Evolutionary conservation across 768 basidiomycete genomes (phyloP), one percentile per base, ranked within the genome.

Genomic region (Lactifluus volemus): DNA sequence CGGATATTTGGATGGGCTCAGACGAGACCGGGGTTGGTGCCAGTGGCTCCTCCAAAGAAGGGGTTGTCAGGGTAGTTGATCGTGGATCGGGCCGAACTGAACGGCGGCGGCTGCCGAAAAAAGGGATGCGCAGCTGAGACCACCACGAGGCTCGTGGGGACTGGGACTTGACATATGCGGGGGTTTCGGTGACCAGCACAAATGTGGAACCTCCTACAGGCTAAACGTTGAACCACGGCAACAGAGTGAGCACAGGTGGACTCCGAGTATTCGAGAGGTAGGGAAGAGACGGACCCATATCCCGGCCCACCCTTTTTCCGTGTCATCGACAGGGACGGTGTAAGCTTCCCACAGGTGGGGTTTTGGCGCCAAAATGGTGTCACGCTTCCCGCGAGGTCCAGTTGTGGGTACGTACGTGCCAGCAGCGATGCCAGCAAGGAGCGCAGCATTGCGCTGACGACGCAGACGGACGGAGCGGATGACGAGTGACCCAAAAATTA

Each of bases 261-360:
- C n/a, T n/a, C n/a, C n/a, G n/a, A 25, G 25, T 25, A 34, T n/a
- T 9, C n/a, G 14, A 15, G 2, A 29, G 8, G 7, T 15, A 17
- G 11, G 10, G 29, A 15, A 45, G 8, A 45, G 8, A 61, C 63
- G 55, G 32, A 64, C 63, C 2, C 21, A 34, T 32, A 62, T 38
- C 0, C 38, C 55, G 1, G 8, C 55, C 63, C 63, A 64, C 5
- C 63, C 50, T n/a, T 64, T 64, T 42, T 19, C 60, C 1, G 14
- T 36, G 3, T 62, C 51, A 17, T 53, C 11, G 11, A 29, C n/a
- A 1, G 61, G 39, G 36, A 30, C 11, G 4, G 57, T 17, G 25
- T 36, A 21, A 2, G 45, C 10, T 53, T 64, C 63, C 63, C 63
- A 64, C 38, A 64, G 15, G 17, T 29, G 11, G 0, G 63, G 63